Base-by-base conservation (phyloP, 2,329 filamentous ascomycete genomes). In the Ophiostoma piceae region DNA sequence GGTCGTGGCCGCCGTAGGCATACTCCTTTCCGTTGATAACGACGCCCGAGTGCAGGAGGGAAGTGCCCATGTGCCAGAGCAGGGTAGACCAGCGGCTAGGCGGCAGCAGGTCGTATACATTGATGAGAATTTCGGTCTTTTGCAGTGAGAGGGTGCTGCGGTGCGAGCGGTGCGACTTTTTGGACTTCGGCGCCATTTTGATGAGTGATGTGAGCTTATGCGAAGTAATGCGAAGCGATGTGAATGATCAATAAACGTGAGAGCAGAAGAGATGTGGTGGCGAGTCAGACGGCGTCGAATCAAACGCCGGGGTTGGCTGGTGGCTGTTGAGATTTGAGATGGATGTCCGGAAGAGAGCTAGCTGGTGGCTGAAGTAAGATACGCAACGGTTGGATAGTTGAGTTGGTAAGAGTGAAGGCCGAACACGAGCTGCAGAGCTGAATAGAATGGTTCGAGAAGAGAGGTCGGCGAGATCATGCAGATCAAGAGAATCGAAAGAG, bases 1-100 rank as follows among this genome's bases (percentile, higher is more conserved):
- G 86, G 76, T 92, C 88, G 77, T 96, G 92, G 1, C 92, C 92
- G 62, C 92, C 92, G 76, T 92, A 96, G 29, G 92, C 92, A 77
- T 95, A 96, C 81, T 96, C 92, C 73, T 84, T 86, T 74, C 89
- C 87, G 77, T 89, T 89, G 79, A 95, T 92, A 57, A 93, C 91
- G 69, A 96, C 90, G 68, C 91, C 92, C 0, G 92, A 92, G 78
- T 96, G 92, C 5, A 95, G 85, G 43, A 96, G 87, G 5, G 89
- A 91, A 65, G 89, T 86, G 71, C 92, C 92, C 69, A 94, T 77
- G 26, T 88, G 85, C 92, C 92, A 96, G 39, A 96, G 84, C 14
- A 92, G 75, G 0, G 90, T 88, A n/a, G 91, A 89, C 54, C 95
- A 79, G 74, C 88, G 87, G 67, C 91, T 90, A 57, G 91, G 90